Base-by-base conservation (phyloP, 2,329 filamentous ascomycete species). In the Sporothrix protearum region DNA sequence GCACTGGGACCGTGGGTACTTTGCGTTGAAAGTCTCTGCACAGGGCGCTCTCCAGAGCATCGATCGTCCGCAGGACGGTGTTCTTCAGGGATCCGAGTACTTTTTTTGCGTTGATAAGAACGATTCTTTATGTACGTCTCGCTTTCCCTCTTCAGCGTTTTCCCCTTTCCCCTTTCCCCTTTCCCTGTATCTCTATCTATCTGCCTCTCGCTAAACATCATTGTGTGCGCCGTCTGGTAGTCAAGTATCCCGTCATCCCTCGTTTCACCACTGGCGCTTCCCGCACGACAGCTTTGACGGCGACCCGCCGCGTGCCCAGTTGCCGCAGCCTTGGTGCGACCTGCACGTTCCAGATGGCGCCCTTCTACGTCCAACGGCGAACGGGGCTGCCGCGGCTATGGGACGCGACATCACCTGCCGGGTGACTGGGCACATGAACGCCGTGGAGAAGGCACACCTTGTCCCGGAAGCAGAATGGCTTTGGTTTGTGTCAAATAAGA, bases 401-500 rank as follows among this genome's bases (percentile, higher is more conserved):
- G 68, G 53, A 22, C 68, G 55, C 30, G 55, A 70, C 55, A 70
- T 70, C 16, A 63, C 68, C 9, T 70, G 68, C 68, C 68, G 68
- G 55, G 68, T 70, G 9, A 70, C 55, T 16, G 68, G 68, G 42
- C 55, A 70, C 55, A 63, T 70, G 68, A 61, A 69, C 51, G 68
- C 53, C 68, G 51, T 61, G 30, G 55, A 70, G 42, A 70, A 70
- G 68, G 55, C 55, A 49, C 68, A 70, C 55, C 68, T 63, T 28
- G 68, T 70, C 25, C 68, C 68, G 68, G 68, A 70, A 53, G 55
- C 42, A 70, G 68, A 70, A 70, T 4, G 55, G 25, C 55, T 63
- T 63, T 70, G 68, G 68, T 70, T 70, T 51, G 55, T 70, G 55
- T 70, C 68, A 42, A 70, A 70, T 51, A 63, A 70, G 55, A 70